Conservation (phyloP, 352 stramenopile species). For the Phytophthora nicotianae region DNA sequence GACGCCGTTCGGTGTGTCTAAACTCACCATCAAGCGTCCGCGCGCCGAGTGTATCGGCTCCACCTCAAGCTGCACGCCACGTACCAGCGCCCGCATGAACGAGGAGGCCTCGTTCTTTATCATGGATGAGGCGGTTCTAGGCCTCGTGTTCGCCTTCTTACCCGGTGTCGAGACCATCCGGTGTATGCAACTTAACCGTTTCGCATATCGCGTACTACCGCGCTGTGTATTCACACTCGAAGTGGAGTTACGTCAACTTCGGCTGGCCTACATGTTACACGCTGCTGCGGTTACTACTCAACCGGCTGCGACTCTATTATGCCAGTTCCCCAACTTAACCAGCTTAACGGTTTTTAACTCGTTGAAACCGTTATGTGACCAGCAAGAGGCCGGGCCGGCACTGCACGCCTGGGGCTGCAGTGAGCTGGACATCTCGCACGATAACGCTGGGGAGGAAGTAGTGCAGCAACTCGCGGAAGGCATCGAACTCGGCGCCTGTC, state of each 20-base stretch:
- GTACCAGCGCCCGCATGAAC: slow-evolving; percentile 18
- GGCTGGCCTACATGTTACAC: slow-evolving; percentile 43
- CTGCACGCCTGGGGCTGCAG: slow-evolving; percentile 81
- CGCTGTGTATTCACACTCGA: slow-evolving; percentile 63
- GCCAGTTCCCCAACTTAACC: slow-evolving; percentile 64
- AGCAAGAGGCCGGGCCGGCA: slow-evolving; percentile 52
- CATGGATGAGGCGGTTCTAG: slow-evolving; percentile 75
- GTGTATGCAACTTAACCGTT: slow-evolving; percentile 68
- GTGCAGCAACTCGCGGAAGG: slow-evolving; percentile 70
- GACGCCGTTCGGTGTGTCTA: slow-evolving; percentile 58
- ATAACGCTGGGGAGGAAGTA: slow-evolving; percentile 73
- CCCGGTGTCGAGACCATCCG: slow-evolving; percentile 68
- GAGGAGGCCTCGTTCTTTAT: slow-evolving; percentile 55
- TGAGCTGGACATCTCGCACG: slow-evolving; percentile 79
- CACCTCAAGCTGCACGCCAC: slow-evolving; percentile 25
- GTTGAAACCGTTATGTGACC: slow-evolving; percentile 57
- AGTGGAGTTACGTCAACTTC: slow-evolving; percentile 57
- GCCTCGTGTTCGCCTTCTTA: slow-evolving; percentile 71
- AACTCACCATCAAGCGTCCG: slow-evolving; percentile 64
- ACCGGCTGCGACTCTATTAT: slow-evolving; percentile 47
- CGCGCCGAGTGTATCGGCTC: slow-evolving; percentile 39
- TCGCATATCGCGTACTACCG: slow-evolving; percentile 60
- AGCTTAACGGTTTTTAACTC: slow-evolving; percentile 62
- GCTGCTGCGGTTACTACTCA: slow-evolving; percentile 25
- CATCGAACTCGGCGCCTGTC: slow-evolving; percentile 65